Percentiles rank a stretch among this genome's conserved stretches.
These are phyloP conservation scores for Wickerhamiella parazyma DNA, from an alignment of 805 yeast species.

Conservation along the genomic window DNA sequence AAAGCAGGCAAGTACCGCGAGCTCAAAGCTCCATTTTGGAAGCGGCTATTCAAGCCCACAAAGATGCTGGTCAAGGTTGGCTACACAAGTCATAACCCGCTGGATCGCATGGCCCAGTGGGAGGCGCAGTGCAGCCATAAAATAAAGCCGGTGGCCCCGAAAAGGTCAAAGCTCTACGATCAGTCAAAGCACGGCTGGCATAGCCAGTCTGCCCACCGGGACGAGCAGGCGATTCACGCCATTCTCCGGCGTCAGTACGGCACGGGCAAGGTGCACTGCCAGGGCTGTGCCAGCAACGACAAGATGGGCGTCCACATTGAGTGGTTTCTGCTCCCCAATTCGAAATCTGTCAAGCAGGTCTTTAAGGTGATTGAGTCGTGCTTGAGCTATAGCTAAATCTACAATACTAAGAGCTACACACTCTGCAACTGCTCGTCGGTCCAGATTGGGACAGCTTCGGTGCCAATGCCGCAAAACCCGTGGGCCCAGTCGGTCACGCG, in stretches of 20 bases:
- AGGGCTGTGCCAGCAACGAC: conserved; percentile 17
- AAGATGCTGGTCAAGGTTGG: conserved; percentile 23
- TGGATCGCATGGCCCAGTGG: conserved; percentile 22
- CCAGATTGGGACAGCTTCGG: conserved; percentile 61
- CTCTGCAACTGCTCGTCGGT: conserved; percentile 55
- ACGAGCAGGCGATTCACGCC: conserved; percentile 18
- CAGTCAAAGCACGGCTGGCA: conserved; percentile 20
- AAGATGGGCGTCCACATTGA: conserved; percentile 17
- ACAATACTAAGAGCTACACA: background rate
- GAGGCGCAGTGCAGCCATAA: conserved; percentile 20
- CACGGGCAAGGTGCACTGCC: conserved; percentile 21
- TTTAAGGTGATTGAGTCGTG: conserved; percentile 9
- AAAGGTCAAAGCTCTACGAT: conserved; percentile 9
- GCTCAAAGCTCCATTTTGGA: conserved; percentile 2
- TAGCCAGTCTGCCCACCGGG: conserved; percentile 13
- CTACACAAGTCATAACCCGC: conserved; percentile 21
- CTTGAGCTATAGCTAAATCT: background rate
- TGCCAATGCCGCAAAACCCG: conserved; percentile 82
- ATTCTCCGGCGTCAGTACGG: conserved; percentile 19
- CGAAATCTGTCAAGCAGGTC: conserved; percentile 5
- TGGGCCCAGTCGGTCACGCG: conserved; percentile 65
- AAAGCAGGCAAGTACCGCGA: conserved; percentile 11
- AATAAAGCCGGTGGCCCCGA: conserved; percentile 16
- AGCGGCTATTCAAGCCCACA: conserved; percentile 2
- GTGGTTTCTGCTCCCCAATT: conserved; percentile 20